These are phyloP conservation scores for Penicillium sp. DNA, from an alignment of 2,329 filamentous ascomycete species.

Conservation along the genomic window DNA sequence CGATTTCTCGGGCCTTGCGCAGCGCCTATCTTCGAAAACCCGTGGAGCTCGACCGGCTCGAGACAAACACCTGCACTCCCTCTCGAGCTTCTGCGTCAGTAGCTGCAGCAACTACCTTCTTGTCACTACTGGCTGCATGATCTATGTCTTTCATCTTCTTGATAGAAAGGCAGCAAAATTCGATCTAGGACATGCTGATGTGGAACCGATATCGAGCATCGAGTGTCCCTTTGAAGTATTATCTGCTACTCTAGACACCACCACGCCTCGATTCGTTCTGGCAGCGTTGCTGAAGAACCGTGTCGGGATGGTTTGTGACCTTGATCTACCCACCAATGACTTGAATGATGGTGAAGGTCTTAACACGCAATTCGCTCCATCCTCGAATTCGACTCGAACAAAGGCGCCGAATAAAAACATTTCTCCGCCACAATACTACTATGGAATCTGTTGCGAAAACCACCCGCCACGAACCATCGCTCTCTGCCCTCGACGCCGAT, in stretches of 20 bases:
- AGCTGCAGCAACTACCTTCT: conserved; percentile 57
- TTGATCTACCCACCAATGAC: conserved; percentile 26
- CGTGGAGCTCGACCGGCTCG: conserved; percentile 8
- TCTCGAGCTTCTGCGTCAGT: conserved; percentile 51
- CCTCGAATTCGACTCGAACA: not conserved
- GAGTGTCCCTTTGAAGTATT: conserved; percentile 56
- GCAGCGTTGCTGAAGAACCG: conserved; percentile 58
- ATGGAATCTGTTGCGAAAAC: conserved; percentile 56
- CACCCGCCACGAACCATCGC: conserved; percentile 62
- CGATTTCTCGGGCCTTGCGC: conserved; percentile 26
- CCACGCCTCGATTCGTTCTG: conserved; percentile 51
- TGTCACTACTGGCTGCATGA: conserved; percentile 50
- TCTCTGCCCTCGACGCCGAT: conserved; percentile 60
- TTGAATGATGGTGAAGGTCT: not conserved
- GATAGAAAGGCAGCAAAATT: conserved; percentile 15
- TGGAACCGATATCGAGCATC: conserved; percentile 51
- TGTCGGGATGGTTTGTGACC: conserved; percentile 58
- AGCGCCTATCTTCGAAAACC: conserved; percentile 11
- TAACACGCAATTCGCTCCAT: not conserved
- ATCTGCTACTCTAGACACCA: conserved; percentile 60
- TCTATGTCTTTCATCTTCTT: conserved; percentile 54
- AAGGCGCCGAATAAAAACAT: conserved; percentile 23
- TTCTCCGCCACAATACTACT: conserved; percentile 42
- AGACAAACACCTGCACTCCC: conserved; percentile 9
- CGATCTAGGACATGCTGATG: conserved; percentile 27